These are phyloP conservation scores for Mycosarcoma maydis DNA, from an alignment of 1,284 basidiomycete species.

Conservation along the genomic window DNA sequence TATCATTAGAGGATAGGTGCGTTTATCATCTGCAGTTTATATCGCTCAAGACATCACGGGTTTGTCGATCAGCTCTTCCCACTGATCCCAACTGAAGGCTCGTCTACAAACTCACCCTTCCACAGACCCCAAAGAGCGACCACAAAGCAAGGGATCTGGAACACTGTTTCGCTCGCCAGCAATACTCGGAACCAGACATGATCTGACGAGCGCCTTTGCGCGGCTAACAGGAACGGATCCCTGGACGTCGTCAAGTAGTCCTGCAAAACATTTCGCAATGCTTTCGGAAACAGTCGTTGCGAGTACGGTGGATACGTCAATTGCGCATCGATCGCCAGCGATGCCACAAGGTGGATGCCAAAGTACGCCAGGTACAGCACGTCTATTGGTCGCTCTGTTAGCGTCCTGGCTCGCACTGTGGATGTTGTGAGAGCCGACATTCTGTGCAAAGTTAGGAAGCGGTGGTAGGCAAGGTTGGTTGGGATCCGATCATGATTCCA, in stretches of 20 bases:
- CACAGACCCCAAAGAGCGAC: slow-evolving; percentile 32
- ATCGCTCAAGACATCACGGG: no score
- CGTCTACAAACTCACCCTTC: slow-evolving; percentile 43
- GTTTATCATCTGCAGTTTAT: slow-evolving; percentile 52
- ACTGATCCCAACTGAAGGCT: no score
- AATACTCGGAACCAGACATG: slow-evolving; percentile 52
- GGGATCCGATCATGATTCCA: no score
- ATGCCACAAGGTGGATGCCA: slow-evolving; percentile 46
- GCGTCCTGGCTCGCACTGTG: neutral
- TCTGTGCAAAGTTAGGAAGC: no score
- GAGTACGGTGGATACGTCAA: slow-evolving; percentile 44
- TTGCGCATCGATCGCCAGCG: slow-evolving; percentile 48
- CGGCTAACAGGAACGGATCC: slow-evolving; percentile 47
- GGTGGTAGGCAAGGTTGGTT: neutral
- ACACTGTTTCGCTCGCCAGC: slow-evolving; percentile 39
- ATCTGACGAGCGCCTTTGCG: slow-evolving; percentile 6
- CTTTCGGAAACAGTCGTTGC: slow-evolving; percentile 31
- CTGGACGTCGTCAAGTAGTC: slow-evolving; percentile 40
- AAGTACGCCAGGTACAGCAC: slow-evolving; percentile 49
- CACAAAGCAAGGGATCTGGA: slow-evolving; percentile 52
- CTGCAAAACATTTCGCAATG: slow-evolving; percentile 28
- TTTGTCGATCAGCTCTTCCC: no score
- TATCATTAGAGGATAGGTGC: slow-evolving; percentile 49
- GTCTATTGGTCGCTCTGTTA: slow-evolving; percentile 32
- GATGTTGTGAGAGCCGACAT: neutral